Evolutionary conservation across 495 filamentous ascomycete species (phyloP).

Genomic region (Daldinia childiae): DNA sequence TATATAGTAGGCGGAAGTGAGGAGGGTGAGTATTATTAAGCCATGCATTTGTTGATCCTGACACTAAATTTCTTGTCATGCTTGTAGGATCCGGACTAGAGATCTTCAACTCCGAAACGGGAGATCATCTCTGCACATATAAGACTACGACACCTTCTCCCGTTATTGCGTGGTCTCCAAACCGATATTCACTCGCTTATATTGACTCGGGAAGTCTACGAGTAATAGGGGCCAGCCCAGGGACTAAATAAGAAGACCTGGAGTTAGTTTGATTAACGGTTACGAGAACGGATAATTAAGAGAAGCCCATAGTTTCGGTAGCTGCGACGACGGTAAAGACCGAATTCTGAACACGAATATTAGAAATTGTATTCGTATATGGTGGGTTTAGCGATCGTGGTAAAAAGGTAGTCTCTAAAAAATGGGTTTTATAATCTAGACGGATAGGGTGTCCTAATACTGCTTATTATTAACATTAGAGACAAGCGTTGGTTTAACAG

Average conservation of each 20-base stretch:
- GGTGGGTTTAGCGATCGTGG: neutral
- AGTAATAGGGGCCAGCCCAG: constrained; percentile 72
- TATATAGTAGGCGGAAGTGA: constrained; percentile 88
- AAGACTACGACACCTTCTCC: constrained; percentile 71
- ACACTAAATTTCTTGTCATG: constrained; percentile 25
- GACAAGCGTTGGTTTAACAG: neutral
- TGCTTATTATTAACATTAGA: neutral
- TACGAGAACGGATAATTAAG: neutral
- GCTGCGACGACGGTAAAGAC: neutral
- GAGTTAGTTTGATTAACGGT: neutral
- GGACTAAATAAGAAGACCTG: constrained; percentile 49
- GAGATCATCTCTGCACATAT: constrained; percentile 83
- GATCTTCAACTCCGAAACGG: constrained; percentile 86
- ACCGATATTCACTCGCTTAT: constrained; percentile 88
- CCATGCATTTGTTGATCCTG: constrained; percentile 25
- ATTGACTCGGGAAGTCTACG: constrained; percentile 81
- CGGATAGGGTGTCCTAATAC: neutral
- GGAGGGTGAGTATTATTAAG: constrained; percentile 65
- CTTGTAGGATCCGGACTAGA: constrained; percentile 65
- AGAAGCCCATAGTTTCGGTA: neutral
- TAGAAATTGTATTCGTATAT: neutral
- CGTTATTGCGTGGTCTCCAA: constrained; percentile 89
- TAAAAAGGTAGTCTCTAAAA: neutral
- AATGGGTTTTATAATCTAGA: neutral
- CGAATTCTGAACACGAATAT: neutral